phyloP scores from a whole-genome alignment of 345 rosid genomes.

The Capsella bursapastoris region DNA sequence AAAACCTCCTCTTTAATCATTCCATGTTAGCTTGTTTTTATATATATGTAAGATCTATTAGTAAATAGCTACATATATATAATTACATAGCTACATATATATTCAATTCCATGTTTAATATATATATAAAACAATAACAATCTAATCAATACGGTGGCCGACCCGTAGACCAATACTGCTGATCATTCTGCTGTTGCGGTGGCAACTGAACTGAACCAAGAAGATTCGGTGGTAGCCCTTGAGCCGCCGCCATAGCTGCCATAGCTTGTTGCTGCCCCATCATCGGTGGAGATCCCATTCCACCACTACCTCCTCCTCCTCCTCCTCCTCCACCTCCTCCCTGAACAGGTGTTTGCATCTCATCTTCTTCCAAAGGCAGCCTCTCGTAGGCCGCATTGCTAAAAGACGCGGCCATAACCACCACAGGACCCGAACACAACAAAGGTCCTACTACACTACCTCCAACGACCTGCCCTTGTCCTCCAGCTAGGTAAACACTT shows the following conservation, averaged over 20 bases:
- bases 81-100: conserved; percentile 33
- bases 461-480: conserved; percentile 97
- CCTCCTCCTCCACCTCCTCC: conserved; percentile 4
- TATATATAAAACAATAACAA: conserved; percentile 16
- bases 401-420: conserved; percentile 96
- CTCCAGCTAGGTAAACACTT: conserved; percentile 88
- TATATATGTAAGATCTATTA: conserved; percentile 43
- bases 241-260: conserved; percentile 54
- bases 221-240: conserved; percentile 88
- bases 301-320: conserved; percentile 50
- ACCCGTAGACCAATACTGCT: conserved; percentile 80
- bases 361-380: conserved; percentile 91
- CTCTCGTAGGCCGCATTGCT: conserved; percentile 99
- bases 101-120: not conserved
- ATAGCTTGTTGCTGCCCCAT: conserved; percentile 64
- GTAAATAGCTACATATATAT: conserved; percentile 44
- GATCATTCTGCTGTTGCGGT: conserved; percentile 55
- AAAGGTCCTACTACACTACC: conserved; percentile 95
- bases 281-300: conserved; percentile 74
- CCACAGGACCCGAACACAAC: conserved; percentile 87
- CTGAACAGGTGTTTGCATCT: conserved; percentile 55
- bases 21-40: conserved; percentile 38
- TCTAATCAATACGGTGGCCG: conserved; percentile 66
- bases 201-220: conserved; percentile 81
- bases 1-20: conserved; percentile 19